phyloP scores from a whole-genome alignment of 2,329 filamentous ascomycete genomes.

The Monilinia aucupariae region DNA sequence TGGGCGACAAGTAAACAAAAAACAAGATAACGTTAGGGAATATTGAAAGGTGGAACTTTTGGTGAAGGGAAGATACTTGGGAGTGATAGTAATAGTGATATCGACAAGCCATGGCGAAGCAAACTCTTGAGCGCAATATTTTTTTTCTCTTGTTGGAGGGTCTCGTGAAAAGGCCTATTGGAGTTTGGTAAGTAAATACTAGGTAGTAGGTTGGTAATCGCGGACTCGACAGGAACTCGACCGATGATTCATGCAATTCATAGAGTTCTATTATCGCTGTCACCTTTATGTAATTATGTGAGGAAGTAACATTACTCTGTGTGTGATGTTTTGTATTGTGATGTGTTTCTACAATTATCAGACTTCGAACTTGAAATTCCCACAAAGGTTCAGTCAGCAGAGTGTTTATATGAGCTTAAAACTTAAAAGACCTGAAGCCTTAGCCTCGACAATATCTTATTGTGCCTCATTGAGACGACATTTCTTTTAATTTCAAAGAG shows the following conservation, averaged over 20 bases:
- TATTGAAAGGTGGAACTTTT: background rate
- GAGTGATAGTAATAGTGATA: background rate
- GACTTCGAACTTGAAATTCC: too few relatives aligned
- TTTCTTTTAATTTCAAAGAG: too few relatives aligned
- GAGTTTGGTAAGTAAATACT: background rate
- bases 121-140: background rate
- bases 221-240: background rate
- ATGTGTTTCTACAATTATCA: too few relatives aligned
- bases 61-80: background rate
- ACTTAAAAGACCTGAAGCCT: too few relatives aligned
- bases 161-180: background rate
- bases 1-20: background rate
- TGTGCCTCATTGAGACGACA: too few relatives aligned
- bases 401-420: too few relatives aligned
- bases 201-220: background rate
- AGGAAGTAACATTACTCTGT: too few relatives aligned
- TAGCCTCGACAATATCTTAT: too few relatives aligned
- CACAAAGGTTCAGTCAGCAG: too few relatives aligned
- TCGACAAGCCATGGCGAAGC: background rate
- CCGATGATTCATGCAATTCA: background rate
- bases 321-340: too few relatives aligned
- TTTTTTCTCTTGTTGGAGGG: background rate
- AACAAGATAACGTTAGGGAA: background rate
- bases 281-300: background rate
- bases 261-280: background rate